Percentiles rank a stretch among this genome's conserved stretches.
Conservation (phyloP, 1,139 yeast genomes). For the Trichomonascaceae sp. region DNA sequence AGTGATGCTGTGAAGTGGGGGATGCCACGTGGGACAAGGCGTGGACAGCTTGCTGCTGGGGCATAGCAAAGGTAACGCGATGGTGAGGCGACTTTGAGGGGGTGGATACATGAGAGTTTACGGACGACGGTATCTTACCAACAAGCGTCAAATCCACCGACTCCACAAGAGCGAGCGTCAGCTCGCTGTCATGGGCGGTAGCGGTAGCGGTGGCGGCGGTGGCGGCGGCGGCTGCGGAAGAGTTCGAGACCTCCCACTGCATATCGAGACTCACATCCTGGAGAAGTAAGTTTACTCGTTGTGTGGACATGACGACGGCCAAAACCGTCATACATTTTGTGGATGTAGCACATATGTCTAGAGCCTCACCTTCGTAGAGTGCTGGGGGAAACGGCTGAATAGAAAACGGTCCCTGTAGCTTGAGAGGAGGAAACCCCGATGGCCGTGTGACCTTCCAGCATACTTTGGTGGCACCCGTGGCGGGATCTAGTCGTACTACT, state of each 20-base stretch:
- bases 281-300: conserved; percentile 16
- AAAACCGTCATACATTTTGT: conserved; percentile 18
- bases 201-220: too few species aligned
- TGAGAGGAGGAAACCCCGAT: not conserved
- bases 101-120: too few species aligned
- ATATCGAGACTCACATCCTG: conserved; percentile 16
- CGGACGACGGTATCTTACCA: too few species aligned
- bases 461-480: conserved; percentile 11
- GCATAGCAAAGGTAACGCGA: not conserved
- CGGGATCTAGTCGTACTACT: conserved; percentile 6
- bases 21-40: not conserved
- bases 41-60: not conserved
- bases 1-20: not conserved
- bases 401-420: conserved; percentile 39
- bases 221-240: too few species aligned
- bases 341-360: conserved; percentile 23
- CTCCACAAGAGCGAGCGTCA: not conserved
- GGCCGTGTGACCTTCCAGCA: conserved; percentile 13
- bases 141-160: not conserved
- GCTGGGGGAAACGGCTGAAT: conserved; percentile 39
- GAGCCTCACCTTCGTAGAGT: conserved; percentile 32
- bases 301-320: conserved; percentile 14
- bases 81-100: not conserved
- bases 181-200: not conserved
- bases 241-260: conserved; percentile 12